Base-by-base conservation (phyloP, 768 basidiomycete species). In the Polyporus arcularius region DNA sequence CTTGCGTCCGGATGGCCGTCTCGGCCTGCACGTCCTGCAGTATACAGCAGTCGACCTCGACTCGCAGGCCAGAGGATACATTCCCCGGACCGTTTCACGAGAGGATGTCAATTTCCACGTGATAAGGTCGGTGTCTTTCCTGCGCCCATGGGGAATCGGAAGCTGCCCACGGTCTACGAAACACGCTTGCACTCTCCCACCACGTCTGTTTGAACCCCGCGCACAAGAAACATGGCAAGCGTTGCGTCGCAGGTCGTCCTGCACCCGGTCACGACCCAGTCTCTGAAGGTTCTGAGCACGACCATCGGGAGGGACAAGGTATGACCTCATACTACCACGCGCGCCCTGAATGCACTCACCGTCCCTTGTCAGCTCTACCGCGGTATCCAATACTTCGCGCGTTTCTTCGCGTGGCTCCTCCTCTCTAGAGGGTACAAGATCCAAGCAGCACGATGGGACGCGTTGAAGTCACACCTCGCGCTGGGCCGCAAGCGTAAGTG, bases 251-350 rank as follows among this genome's bases (percentile, higher is more conserved):
- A 95, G 69, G 70, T 96, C 63, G 80, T 98, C 58, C 83, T 98
- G 47, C 94, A 98, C 68, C 96, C 96, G 9, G 77, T 82, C 1
- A 80, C 93, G 35, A 88, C 89, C 39, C 85, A 89, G 63, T 75
- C 84, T 28, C 78, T 98, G 72, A 92, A 89, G 71, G 85, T 90
- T 51, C 83, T 88, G 50, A 81, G 82, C 18, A 94, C 94, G 0
- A 97, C 92, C 15, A 71, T 90, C 35, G 96, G 95, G 10, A 81
- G 95, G 51, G 96, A 98, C 80, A 98, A 99, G 87, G 94, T 86
- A 66, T 57, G 73, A 58, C 57, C 45, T 61, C 52, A 43, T 51
- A 35, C 15, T 6, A 26, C 38, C 30, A 10, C 45, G 9, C 41
- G 14, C 51, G 43, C 51, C 39, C 35, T 48, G 21, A n/a, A 59